Percentiles rank a stretch among this genome's conserved stretches.
These are phyloP conservation scores for Xylariaceae sp. DNA, from an alignment of 2,329 filamentous ascomycete genomes.

Conservation along the genomic window DNA sequence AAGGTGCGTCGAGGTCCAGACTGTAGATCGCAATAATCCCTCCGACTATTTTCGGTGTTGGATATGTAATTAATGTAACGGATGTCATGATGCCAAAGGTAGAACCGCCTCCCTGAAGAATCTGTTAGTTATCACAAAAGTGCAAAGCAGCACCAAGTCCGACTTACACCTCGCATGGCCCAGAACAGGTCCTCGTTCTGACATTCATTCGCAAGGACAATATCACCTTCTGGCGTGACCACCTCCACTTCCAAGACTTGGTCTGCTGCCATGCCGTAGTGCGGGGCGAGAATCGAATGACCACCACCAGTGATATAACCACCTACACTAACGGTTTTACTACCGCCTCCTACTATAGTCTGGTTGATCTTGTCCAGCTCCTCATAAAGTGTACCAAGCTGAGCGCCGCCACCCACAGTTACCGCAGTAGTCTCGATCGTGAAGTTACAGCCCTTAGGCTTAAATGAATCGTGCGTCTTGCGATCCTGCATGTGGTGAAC, in stretches of 20 bases:
- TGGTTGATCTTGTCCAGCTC: slow-evolving; percentile 52
- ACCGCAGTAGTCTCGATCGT: slow-evolving; percentile 55
- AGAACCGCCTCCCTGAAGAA: slow-evolving; percentile 58
- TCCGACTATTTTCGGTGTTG: slow-evolving; percentile 40
- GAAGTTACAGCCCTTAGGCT: slow-evolving; percentile 47
- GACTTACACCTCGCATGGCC: slow-evolving; percentile 63
- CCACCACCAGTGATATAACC: slow-evolving; percentile 68
- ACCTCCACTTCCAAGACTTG: slow-evolving; percentile 65
- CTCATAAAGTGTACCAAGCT: slow-evolving; percentile 56
- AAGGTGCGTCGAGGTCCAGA: slow-evolving; percentile 37
- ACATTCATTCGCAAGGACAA: slow-evolving; percentile 57
- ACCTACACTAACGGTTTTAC: slow-evolving; percentile 62
- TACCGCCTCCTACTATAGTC: slow-evolving; percentile 60
- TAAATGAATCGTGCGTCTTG: slow-evolving; percentile 48
- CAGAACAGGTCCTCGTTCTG: slow-evolving; percentile 66
- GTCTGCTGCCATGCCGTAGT: slow-evolving; percentile 66
- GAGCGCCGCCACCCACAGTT: slow-evolving; percentile 59
- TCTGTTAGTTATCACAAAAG: background rate
- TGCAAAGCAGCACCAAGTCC: background rate
- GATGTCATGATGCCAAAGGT: slow-evolving; percentile 67
- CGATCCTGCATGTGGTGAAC: slow-evolving; percentile 53
- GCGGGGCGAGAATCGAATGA: slow-evolving; percentile 59
- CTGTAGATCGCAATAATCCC: slow-evolving; percentile 40
- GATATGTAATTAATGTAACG: slow-evolving; percentile 60
- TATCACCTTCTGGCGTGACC: slow-evolving; percentile 57